Evolutionary conservation across 148 eudicot species (phyloP), one percentile per base, ranked within the genome.

Genomic region (Chenopodium suecicum): DNA sequence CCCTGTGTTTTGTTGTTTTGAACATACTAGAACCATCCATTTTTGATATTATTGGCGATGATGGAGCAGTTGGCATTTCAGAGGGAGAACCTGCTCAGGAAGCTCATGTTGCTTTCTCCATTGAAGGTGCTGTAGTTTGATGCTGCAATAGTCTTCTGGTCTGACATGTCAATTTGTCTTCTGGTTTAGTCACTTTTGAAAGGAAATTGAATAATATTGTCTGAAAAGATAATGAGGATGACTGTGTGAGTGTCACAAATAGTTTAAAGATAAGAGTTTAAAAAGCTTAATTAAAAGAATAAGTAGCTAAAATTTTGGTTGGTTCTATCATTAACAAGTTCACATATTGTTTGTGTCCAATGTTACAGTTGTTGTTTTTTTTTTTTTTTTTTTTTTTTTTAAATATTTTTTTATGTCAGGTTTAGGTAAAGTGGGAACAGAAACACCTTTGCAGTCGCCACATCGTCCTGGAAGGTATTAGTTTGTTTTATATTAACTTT

Each of bases 361-460:
- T 79, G 37, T 34, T 22, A 31, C 65, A 79, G 9, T 78, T 82
- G 62, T 23, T 63, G 56, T 12, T 47, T 32, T 63, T 67, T 12
- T 31, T 31, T 31, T 31, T 31, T 31, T 31, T 31, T 31, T 31
- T 31, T 31, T 31, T 31, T 31, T 31, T 31, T 31, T 31, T 31
- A 13, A 62, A 75, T 31, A 1, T 1, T 31, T 31, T 31, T 31
- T 31, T 31, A 1, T 31, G 32, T 81, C 87, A 94, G 98, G 98
- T 86, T 84, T 94, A 85, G 98, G 98, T 66, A 78, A 88, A 81
- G 86, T 94, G 76, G 92, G 84, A 65, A 82, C 87, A 31, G 85
- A 91, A 90, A 94, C 98, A 58, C 98, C 95, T 32, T 88, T 87
- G 79, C 95, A 89, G 81, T 94, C 98, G 76, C 98, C 98, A 64